These are phyloP conservation scores for Acer saccharum DNA, from an alignment of 345 rosid genomes.

Conservation along the genomic window DNA sequence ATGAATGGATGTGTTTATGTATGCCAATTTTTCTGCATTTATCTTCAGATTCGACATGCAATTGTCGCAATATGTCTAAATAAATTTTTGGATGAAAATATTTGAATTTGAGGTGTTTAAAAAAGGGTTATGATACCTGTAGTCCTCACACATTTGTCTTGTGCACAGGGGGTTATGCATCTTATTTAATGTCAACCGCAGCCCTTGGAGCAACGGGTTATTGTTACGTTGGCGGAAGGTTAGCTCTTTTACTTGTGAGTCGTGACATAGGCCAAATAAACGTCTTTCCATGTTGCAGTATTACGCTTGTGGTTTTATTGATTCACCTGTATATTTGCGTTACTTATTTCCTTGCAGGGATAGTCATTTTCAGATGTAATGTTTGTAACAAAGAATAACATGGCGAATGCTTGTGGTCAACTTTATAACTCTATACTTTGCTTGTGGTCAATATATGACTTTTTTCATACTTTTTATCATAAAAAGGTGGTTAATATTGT, in stretches of 20 bases:
- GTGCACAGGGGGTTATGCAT: constrained; percentile 58
- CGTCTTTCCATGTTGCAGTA: constrained; percentile 13
- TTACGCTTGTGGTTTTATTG: constrained; percentile 3
- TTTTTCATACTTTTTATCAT: too few relatives aligned
- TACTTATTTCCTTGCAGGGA: too few relatives aligned
- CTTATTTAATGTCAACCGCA: constrained; percentile 86
- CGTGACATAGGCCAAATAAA: neutral
- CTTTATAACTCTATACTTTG: too few relatives aligned
- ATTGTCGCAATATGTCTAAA: constrained; percentile 83
- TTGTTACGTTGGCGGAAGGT: constrained; percentile 98
- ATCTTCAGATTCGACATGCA: constrained; percentile 67
- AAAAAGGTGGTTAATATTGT: too few relatives aligned
- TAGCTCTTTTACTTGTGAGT: constrained; percentile 24
- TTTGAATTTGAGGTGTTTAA: neutral
- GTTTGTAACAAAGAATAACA: too few relatives aligned
- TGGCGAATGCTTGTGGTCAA: too few relatives aligned
- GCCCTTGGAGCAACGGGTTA: constrained; percentile 95
- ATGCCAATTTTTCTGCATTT: constrained; percentile 14
- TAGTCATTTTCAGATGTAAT: too few relatives aligned
- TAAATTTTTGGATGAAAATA: neutral
- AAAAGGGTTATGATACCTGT: too few relatives aligned
- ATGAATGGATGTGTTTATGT: neutral
- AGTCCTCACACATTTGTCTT: constrained; percentile 17
- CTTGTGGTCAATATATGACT: too few relatives aligned
- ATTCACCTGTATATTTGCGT: neutral